A percentile compares a stretch with the other conserved stretches of the same genome.
Evolutionary conservation across 441 rosid genomes (phyloP).

Genomic region (Eruca vesicaria): DNA sequence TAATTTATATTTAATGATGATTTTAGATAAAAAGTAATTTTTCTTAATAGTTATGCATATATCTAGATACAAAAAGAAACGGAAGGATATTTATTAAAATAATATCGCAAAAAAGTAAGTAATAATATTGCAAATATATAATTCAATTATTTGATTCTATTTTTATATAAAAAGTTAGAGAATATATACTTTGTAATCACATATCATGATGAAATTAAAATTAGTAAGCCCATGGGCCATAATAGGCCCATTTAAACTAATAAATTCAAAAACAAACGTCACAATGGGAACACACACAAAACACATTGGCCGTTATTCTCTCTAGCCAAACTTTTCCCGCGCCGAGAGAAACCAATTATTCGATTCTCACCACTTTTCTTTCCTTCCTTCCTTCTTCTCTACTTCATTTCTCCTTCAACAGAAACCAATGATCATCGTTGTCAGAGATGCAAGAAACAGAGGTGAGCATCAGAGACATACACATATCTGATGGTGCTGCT

Average conservation of each 20-base stretch:
- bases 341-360: constrained; percentile 15
- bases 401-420: too few species aligned
- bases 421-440: too few species aligned
- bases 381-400: neutral
- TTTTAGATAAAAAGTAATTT: too few species aligned
- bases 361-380: constrained; percentile 1
- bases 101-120: too few species aligned
- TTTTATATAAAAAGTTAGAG: too few species aligned
- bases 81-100: too few species aligned
- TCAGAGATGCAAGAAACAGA: constrained; percentile 21
- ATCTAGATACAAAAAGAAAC: too few species aligned
- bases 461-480: constrained; percentile 11
- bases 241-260: neutral
- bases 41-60: too few species aligned
- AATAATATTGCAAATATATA: too few species aligned
- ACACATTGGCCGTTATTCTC: constrained; percentile 1
- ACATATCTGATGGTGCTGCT: neutral
- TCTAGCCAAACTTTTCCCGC: constrained; percentile 18
- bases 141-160: too few species aligned
- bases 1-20: too few species aligned
- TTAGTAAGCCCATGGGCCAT: neutral
- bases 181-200: too few species aligned
- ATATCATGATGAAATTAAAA: neutral
- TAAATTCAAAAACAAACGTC: neutral
- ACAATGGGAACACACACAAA: neutral